These are phyloP conservation scores for Globisporangium ultimum DNA, from an alignment of 352 stramenopile species.

Conservation along the genomic window DNA sequence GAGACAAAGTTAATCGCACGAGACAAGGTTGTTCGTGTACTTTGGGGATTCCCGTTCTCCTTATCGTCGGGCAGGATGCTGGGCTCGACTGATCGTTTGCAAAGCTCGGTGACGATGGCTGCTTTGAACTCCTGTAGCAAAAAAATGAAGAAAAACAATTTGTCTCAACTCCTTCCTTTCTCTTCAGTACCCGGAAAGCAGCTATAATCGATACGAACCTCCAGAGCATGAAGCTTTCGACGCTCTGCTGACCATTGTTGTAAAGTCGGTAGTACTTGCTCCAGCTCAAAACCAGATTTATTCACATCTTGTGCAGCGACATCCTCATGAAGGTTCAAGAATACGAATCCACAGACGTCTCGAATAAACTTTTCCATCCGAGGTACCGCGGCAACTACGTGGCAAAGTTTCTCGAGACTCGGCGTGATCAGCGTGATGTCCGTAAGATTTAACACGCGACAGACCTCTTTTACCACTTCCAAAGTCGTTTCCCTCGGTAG, in stretches of 20 bases:
- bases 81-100: slow-evolving; percentile 53
- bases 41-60: slow-evolving; percentile 9
- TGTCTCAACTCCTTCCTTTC: background rate
- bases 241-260: slow-evolving; percentile 64
- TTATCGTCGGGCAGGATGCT: slow-evolving; percentile 21
- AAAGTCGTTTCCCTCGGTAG: slow-evolving; percentile 73
- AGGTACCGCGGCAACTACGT: slow-evolving; percentile 73
- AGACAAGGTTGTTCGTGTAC: slow-evolving; percentile 36
- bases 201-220: slow-evolving; percentile 22
- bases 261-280: slow-evolving; percentile 69
- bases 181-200: background rate
- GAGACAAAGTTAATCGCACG: slow-evolving; percentile 67
- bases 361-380: slow-evolving; percentile 87
- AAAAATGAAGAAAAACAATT: background rate
- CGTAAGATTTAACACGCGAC: slow-evolving; percentile 69
- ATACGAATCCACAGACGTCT: slow-evolving; percentile 79
- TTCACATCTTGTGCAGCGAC: slow-evolving; percentile 18
- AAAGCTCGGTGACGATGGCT: slow-evolving; percentile 52
- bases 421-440: slow-evolving; percentile 81
- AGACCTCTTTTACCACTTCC: slow-evolving; percentile 85
- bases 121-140: slow-evolving; percentile 43
- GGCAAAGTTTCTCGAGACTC: slow-evolving; percentile 78
- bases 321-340: slow-evolving; percentile 35
- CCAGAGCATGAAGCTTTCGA: slow-evolving; percentile 51
- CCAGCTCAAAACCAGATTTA: slow-evolving; percentile 41